These are phyloP conservation scores for Inga laurina DNA, from an alignment of 306 rosid genomes.

Conservation along the genomic window DNA sequence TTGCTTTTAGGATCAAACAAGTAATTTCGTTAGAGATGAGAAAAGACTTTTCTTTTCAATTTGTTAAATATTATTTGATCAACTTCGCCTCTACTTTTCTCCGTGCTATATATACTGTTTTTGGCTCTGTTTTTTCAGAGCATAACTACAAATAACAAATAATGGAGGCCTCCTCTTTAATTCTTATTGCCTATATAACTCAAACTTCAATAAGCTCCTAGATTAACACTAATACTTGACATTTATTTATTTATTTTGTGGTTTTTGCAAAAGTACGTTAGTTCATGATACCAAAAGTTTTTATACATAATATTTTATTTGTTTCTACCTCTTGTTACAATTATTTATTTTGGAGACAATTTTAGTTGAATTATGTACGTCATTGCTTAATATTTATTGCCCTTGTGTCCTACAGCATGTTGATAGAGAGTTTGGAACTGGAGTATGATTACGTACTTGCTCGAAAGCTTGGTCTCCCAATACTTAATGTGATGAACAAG, in stretches of 20 bases:
- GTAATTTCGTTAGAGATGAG: not conserved
- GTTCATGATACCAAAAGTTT: not conserved
- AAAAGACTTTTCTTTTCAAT: not conserved
- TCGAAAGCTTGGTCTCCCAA: conserved; percentile 95
- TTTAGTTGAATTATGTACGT: conserved; percentile 8
- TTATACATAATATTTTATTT: not conserved
- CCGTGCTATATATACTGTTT: not conserved
- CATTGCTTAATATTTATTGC: conserved; percentile 13
- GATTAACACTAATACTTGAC: not conserved
- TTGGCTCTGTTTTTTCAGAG: not conserved
- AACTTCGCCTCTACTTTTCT: not conserved
- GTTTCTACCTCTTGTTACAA: conserved; percentile 3
- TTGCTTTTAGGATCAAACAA: not conserved
- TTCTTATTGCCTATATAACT: not conserved
- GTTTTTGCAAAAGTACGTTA: conserved; percentile 2
- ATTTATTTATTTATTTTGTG: not conserved
- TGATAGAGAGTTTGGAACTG: conserved; percentile 94
- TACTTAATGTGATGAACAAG: conserved; percentile 97
- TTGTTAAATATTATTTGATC: not conserved
- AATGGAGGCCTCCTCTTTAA: not conserved
- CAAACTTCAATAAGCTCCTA: not conserved
- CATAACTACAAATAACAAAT: not conserved
- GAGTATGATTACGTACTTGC: conserved; percentile 91
- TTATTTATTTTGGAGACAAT: conserved; percentile 21
- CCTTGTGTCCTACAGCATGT: conserved; percentile 63